Evolutionary conservation across 768 basidiomycete species (phyloP).

Genomic region (Lentinus tigrinus): DNA sequence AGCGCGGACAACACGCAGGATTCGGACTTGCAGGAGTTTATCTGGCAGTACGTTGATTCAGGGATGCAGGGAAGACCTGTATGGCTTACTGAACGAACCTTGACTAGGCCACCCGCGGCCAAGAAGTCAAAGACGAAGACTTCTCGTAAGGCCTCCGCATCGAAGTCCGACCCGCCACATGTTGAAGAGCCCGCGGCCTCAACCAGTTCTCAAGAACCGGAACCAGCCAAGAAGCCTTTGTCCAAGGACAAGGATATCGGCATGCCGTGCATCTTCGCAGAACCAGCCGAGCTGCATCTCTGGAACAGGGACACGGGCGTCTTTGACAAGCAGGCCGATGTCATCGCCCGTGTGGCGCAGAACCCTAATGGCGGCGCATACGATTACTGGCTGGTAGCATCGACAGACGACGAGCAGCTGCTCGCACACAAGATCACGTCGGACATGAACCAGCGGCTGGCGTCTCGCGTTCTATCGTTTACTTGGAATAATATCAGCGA

Average conservation of each 20-base stretch:
- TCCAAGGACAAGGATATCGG: constrained; percentile 17
- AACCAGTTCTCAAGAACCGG: background rate
- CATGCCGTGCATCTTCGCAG: constrained; percentile 31
- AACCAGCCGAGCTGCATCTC: constrained; percentile 56
- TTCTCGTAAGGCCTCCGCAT: constrained; percentile 15
- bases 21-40: constrained; percentile 73
- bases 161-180: constrained; percentile 9
- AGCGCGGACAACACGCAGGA: constrained; percentile 70
- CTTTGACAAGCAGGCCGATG: constrained; percentile 54
- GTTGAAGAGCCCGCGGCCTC: constrained; percentile 18
- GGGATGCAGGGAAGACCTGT: too few relatives aligned
- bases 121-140: constrained; percentile 25
- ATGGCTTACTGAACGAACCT: background rate
- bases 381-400: constrained; percentile 59
- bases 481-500: constrained; percentile 82
- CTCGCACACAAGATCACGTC: constrained; percentile 63
- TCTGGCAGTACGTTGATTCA: constrained; percentile 72
- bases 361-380: constrained; percentile 41
- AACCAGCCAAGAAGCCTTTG: constrained; percentile 14
- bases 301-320: constrained; percentile 54
- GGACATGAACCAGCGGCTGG: constrained; percentile 73
- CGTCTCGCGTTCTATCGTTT: constrained; percentile 61
- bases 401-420: constrained; percentile 45
- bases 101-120: constrained; percentile 14
- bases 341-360: constrained; percentile 53